Evolutionary conservation across 202 grass and related monocot genomes (phyloP), one percentile per base, ranked within the genome.

Genomic region (Elaeis oleifera): DNA sequence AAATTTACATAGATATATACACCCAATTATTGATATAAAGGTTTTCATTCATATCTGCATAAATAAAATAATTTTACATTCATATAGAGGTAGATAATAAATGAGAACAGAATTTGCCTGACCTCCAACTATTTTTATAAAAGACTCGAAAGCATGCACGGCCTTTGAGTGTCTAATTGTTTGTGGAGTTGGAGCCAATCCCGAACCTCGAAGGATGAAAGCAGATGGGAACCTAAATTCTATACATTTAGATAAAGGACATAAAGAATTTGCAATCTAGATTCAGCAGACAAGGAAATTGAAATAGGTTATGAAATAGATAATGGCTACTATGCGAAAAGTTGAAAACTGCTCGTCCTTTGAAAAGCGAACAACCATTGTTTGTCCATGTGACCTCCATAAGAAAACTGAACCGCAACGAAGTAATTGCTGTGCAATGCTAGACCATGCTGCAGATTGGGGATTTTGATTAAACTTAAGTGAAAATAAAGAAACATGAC

Each of bases 121-220:
- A 95, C 86, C 80, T 76, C 73, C 82, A 71, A 95, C 50, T 56
- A 82, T 51, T 64, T 81, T 74, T 56, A 78, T 69, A 58, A 87
- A 90, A 51, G 81, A 87, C 60, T 28, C 60, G 64, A 84, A 81
- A 50, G 78, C 52, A 61, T 69, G 60, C 75, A 77, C 68, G 69
- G 90, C 90, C 56, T 87, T 90, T 65, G 64, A 64, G 55, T 54
- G 36, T 87, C 90, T 87, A 75, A 54, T 57, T 59, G 71, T 80
- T 76, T 85, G 82, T 61, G 68, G 67, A 62, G 83, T 76, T 76
- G 90, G 86, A 76, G 82, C 74, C 39, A 87, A 73, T 58, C 81
- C 83, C 20, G 71, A 54, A 62, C 78, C 81, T 95, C 82, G 83
- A 57, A 95, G 80, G 66, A 95, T 67, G 58, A 84, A 88, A 80